Evolutionary conservation across 2,329 filamentous ascomycete species (phyloP).

Genomic region (Epichloe bromicola): DNA sequence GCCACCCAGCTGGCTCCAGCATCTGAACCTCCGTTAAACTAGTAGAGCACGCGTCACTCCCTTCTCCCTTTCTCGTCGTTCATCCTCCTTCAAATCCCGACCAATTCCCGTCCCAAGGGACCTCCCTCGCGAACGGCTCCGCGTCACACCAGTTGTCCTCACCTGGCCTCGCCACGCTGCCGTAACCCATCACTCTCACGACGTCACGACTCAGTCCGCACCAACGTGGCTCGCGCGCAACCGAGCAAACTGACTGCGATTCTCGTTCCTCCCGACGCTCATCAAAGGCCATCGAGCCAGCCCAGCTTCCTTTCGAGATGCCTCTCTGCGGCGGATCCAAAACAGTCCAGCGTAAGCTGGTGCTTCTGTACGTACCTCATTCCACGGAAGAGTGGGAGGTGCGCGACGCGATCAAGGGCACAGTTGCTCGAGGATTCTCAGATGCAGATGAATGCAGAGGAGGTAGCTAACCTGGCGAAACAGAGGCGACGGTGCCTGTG

Average conservation of each 20-base stretch:
- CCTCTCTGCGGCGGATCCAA: constrained; percentile 56
- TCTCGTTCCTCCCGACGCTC: background rate
- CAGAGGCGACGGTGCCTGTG: constrained; percentile 89
- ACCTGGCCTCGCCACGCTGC: background rate
- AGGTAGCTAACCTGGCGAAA: background rate
- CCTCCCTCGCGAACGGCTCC: background rate
- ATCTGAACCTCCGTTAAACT: background rate
- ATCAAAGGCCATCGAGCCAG: background rate
- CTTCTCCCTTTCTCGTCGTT: background rate
- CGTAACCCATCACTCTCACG: background rate
- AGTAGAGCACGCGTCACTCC: background rate
- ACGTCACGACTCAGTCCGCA: background rate
- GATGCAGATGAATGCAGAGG: background rate
- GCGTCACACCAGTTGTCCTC: background rate
- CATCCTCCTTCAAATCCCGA: background rate
- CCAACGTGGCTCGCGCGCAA: background rate
- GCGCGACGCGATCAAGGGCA: background rate
- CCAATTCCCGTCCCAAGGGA: background rate
- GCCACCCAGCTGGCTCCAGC: background rate
- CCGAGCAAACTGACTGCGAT: background rate
- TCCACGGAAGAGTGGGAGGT: background rate
- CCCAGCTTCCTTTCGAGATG: constrained; percentile 1
- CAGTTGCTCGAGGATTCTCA: background rate
- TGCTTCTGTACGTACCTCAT: constrained; percentile 53
- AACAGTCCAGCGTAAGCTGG: constrained; percentile 91